Evolutionary conservation across 164 flowering plant species (phyloP), one percentile per base, ranked within the genome.

Genomic region (Litsea cubeba): DNA sequence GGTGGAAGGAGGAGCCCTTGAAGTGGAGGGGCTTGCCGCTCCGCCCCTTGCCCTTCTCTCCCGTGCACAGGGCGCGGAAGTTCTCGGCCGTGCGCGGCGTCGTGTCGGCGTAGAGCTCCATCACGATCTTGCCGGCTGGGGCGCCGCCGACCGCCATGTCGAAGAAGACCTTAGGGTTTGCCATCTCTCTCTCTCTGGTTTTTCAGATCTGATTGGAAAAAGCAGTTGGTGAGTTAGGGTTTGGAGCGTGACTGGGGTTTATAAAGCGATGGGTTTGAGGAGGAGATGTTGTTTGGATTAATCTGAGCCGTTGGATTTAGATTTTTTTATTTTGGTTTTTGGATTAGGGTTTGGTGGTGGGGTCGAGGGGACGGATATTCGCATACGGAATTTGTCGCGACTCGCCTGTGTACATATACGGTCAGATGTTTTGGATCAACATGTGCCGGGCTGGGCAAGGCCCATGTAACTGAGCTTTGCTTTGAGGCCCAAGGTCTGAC

Each of bases 51-150:
- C 84, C 86, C 74, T 90, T 92, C 90, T 89, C 95, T 23, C 95
- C 94, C n/a, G 95, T 90, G 89, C 92, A 92, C 74, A 90, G 92
- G 0, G 95, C 93, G 3, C 93, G 86, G 89, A 90, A 92, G 81
- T 89, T 90, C 85, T 90, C 94, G 11, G 89, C 91, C 28, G 97
- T 90, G 24, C 81, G 79, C 0, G 94, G 94, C 0, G 77, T 75
- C 1, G 69, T 72, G 74, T 91, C 94, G 5, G 89, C 89, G 82
- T 11, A 91, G 46, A 91, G 93, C 84, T 91, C 97, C 88, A 91
- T 91, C 49, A 91, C 85, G 83, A 91, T 84, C 49, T 93, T 79
- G 15, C 94, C 94, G 62, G 84, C 86, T 0, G 91, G 88, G 0
- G 58, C 17, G 3, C 90, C 94, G 62, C 89, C 91, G 85, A 90